These are phyloP conservation scores for Cladorrhinum sp. DNA, from an alignment of 2,329 filamentous ascomycete genomes.

Conservation along the genomic window DNA sequence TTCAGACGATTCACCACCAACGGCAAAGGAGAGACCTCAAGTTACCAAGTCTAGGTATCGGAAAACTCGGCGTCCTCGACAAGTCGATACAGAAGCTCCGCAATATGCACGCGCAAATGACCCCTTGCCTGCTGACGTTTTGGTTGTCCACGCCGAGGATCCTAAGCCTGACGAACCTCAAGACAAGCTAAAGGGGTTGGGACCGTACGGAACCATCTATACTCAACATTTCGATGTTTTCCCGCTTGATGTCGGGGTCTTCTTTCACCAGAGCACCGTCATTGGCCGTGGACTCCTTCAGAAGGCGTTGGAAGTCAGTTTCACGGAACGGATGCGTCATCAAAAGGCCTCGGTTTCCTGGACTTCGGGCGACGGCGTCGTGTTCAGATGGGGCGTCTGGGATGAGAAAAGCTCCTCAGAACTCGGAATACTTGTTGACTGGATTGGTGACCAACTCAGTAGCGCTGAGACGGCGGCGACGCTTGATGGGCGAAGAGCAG, in stretches of 20 bases:
- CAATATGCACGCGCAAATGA: constrained; percentile 54
- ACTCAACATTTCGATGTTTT: constrained; percentile 62
- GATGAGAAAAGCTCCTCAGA: constrained; percentile 58
- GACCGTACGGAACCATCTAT: constrained; percentile 60
- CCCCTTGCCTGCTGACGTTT: constrained; percentile 40
- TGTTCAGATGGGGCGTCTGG: constrained; percentile 56
- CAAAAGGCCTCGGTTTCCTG: constrained; percentile 40
- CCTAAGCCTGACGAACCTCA: constrained; percentile 20
- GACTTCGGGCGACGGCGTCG: constrained; percentile 43
- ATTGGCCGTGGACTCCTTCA: constrained; percentile 53
- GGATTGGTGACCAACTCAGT: constrained; percentile 45
- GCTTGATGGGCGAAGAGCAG: constrained; percentile 9
- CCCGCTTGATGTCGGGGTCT: constrained; percentile 53
- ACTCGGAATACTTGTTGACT: constrained; percentile 60
- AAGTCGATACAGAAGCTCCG: constrained; percentile 49
- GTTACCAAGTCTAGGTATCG: constrained; percentile 36
- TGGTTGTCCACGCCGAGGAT: constrained; percentile 22
- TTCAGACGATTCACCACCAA: neutral
- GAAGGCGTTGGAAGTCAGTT: constrained; percentile 35
- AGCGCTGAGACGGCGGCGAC: constrained; percentile 6
- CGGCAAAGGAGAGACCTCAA: constrained; percentile 6
- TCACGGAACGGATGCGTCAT: constrained; percentile 31
- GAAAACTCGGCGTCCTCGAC: constrained; percentile 44
- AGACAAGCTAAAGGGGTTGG: constrained; percentile 51
- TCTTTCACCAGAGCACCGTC: constrained; percentile 59